These are phyloP conservation scores for Hygrocybe punicea DNA, from an alignment of 768 basidiomycete genomes.

Conservation along the genomic window DNA sequence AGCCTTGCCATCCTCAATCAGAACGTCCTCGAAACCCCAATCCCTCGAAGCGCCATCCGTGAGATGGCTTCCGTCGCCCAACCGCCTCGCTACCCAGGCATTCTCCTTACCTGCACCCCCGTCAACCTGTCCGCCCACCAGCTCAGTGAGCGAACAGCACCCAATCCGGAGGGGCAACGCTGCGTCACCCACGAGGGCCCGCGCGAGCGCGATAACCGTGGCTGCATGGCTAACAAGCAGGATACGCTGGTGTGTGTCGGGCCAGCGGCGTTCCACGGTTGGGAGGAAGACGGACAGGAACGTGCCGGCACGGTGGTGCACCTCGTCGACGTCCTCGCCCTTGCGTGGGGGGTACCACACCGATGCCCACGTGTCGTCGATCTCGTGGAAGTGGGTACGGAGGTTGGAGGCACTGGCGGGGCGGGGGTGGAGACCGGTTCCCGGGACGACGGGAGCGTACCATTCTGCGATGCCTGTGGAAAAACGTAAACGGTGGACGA, in stretches of 20 bases:
- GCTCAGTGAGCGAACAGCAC: constrained; percentile 70
- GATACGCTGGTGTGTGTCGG: constrained; percentile 45
- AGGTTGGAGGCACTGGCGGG: constrained; percentile 57
- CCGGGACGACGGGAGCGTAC: constrained; percentile 67
- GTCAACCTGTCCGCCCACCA: constrained; percentile 31
- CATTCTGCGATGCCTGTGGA: constrained; percentile 66
- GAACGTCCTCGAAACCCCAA: constrained; percentile 80
- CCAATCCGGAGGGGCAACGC: constrained; percentile 58
- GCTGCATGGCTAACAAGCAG: constrained; percentile 75
- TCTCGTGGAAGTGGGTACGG: constrained; percentile 51
- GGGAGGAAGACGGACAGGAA: constrained; percentile 52
- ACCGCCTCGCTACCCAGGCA: constrained; percentile 43
- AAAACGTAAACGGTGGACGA: neutral
- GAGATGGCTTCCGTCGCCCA: constrained; percentile 60
- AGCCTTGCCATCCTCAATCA: constrained; percentile 60
- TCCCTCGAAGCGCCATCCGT: constrained; percentile 58
- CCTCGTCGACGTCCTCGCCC: constrained; percentile 62
- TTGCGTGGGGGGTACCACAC: constrained; percentile 68
- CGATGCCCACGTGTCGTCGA: constrained; percentile 63
- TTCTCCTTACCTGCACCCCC: constrained; percentile 6
- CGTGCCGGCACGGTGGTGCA: constrained; percentile 58
- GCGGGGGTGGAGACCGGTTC: constrained; percentile 73
- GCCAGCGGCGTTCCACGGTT: constrained; percentile 46
- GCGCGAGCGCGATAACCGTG: constrained; percentile 62
- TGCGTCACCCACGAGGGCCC: constrained; percentile 54